Evolutionary conservation across 805 yeast genomes (phyloP), one percentile per base, ranked within the genome.

Genomic region (Wickerhamiella brachini): DNA sequence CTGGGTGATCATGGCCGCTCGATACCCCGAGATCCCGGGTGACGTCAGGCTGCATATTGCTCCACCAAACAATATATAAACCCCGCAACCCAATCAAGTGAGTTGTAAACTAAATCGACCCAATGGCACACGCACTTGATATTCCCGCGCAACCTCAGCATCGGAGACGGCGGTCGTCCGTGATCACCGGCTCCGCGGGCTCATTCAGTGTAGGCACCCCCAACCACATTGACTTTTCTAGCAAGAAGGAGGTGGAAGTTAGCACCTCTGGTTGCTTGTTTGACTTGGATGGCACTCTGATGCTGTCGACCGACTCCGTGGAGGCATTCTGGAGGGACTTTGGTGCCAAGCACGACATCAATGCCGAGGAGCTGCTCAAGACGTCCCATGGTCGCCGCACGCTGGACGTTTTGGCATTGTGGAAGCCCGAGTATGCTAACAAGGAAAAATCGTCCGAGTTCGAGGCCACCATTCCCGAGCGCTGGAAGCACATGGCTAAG

Each of bases 201-300:
- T 34, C 38, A 12, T 34, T 34, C 38, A 34, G 38, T 34, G 38
- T 34, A 12, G 38, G 38, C 7, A 34, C 38, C n/a, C 38, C 38
- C 31, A 22, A 44, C 49, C 44, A 46, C 37, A 29, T 37, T 20
- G 38, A 47, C 41, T 37, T 20, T 37, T 18, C 41, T 20, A 37
- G 20, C 20, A 6, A 34, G 37, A 21, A 44, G 6, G 34, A 45
- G 17, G 45, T 50, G 8, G 53, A 51, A 24, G 31, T 62, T 48
- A 53, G 63, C 48, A 65, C 71, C 42, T 64, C 71, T 59, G 76
- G 76, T 44, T 68, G 73, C 56, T 76, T 83, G 56, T 85, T 85
- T 66, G 94, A 85, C 67, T 78, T 87, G 51, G 95, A 85, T 65
- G 94, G 94, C 49, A 85, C 95, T 24, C 72, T 85, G 62, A 85